Evolutionary conservation across 2,329 filamentous ascomycete species (phyloP), one percentile per base, ranked within the genome.

Genomic region (Hymenoscyphus repandus): DNA sequence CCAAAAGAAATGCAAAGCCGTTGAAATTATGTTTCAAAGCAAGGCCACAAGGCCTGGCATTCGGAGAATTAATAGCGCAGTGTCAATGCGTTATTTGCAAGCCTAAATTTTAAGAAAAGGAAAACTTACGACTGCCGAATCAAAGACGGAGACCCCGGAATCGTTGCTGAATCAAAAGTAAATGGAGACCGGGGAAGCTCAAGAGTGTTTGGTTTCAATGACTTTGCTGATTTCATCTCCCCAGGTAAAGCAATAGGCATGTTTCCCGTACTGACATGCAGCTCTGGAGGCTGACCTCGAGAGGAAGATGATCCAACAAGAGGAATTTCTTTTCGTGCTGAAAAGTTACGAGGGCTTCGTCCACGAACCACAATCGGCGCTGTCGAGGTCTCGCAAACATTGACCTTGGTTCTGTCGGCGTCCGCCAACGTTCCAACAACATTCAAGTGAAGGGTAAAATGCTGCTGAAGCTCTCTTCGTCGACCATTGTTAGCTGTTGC

Each of bases 401-500:
- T 79, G 32, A 90, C 79, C 68, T 91, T 95, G 32, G 78, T 78
- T n/a, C 90, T 90, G 54, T 89, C 93, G 1, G 88, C 80, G 54
- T 89, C 93, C 1, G 88, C 80, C 45, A 97, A 72, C 0, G 89
- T 93, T 13, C 86, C 91, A 57, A 91, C 75, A 9, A 96, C 85
- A 68, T 92, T 95, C 46, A 97, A 74, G 56, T 90, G 86, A 51
- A 97, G 78, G 10, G 95, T 84, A 68, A 97, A 97, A 71, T 97
- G 92, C 66, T 97, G 92, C 66, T 97, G 92, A 41, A 97, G 78
- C 68, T 97, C 92, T 72, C 96, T 95, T 56, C 92, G 79, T 53
- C 92, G 83, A 10, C 92, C 92, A 66, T 97, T 97, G 71, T 97
- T 97, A 50, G 92, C 92, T 7, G 92, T 97, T 15, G 92, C 92